These are phyloP conservation scores for Trichosanthes truncata DNA, from an alignment of 306 rosid genomes.

Conservation along the genomic window DNA sequence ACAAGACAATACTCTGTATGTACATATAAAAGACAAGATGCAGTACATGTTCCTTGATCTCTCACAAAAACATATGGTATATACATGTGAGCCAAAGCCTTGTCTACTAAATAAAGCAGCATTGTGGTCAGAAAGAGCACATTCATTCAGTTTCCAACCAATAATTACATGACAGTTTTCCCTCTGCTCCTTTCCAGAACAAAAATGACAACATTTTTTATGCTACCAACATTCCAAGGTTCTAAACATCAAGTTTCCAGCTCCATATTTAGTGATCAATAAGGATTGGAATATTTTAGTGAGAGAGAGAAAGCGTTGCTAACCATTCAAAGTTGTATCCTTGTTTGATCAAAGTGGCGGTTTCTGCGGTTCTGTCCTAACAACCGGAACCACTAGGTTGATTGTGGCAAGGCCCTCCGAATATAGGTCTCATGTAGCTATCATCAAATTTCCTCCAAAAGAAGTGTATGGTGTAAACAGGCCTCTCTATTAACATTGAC, in stretches of 20 bases:
- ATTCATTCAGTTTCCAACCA: background rate
- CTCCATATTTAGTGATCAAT: background rate
- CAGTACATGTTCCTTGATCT: background rate
- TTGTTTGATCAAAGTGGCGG: background rate
- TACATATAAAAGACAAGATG: background rate
- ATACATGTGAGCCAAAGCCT: background rate
- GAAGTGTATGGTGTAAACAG: constrained; percentile 57
- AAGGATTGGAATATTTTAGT: background rate
- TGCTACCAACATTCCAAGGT: background rate
- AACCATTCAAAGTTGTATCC: background rate
- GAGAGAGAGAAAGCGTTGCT: background rate
- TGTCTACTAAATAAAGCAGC: background rate
- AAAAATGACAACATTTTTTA: background rate
- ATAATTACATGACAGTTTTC: background rate
- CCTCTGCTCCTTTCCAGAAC: background rate
- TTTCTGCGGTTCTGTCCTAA: constrained; percentile 8
- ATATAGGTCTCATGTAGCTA: constrained; percentile 82
- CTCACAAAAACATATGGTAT: background rate
- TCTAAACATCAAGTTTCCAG: background rate
- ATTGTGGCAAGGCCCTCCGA: constrained; percentile 51
- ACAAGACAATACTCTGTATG: background rate
- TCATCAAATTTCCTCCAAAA: constrained; percentile 88
- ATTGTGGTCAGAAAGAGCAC: background rate
- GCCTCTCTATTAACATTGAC: constrained; percentile 69
- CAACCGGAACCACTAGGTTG: constrained; percentile 13